These are phyloP conservation scores for Lentinula raphanica DNA, from an alignment of 768 basidiomycete species.

Conservation along the genomic window DNA sequence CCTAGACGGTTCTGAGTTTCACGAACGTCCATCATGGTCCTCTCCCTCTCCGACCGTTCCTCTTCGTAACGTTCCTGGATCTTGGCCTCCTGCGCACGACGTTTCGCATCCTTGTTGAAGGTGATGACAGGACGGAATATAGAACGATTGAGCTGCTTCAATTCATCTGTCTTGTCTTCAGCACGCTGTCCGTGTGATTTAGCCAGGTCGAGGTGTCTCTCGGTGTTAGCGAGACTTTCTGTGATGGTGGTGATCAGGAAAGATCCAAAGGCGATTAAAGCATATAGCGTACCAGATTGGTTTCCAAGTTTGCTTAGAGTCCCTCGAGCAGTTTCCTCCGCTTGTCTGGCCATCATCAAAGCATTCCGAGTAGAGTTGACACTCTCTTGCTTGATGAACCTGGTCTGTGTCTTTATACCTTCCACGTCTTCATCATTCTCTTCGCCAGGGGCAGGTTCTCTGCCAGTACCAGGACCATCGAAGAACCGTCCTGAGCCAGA, in stretches of 20 bases:
- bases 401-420: conserved; percentile 70
- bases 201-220: conserved; percentile 70
- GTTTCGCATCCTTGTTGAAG: conserved; percentile 85
- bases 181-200: conserved; percentile 82
- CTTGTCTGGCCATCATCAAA: conserved; percentile 66
- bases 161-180: conserved; percentile 89
- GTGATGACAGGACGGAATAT: conserved; percentile 92
- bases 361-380: conserved; percentile 70
- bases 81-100: conserved; percentile 62
- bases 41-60: conserved; percentile 59
- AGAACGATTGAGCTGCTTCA: conserved; percentile 89
- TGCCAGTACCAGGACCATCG: conserved; percentile 32
- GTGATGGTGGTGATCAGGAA: neutral
- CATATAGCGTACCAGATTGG: conserved; percentile 57
- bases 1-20: conserved; percentile 67
- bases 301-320: conserved; percentile 63
- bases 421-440: conserved; percentile 66
- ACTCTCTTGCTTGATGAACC: conserved; percentile 66
- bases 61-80: conserved; percentile 63
- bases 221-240: conserved; percentile 69
- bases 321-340: conserved; percentile 70
- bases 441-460: conserved; percentile 36
- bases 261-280: conserved; percentile 1
- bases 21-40: conserved; percentile 57
- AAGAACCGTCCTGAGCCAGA: conserved; percentile 41